Evolutionary conservation across 768 basidiomycete genomes (phyloP).

Genomic region (Wakefieldia striispora): DNA sequence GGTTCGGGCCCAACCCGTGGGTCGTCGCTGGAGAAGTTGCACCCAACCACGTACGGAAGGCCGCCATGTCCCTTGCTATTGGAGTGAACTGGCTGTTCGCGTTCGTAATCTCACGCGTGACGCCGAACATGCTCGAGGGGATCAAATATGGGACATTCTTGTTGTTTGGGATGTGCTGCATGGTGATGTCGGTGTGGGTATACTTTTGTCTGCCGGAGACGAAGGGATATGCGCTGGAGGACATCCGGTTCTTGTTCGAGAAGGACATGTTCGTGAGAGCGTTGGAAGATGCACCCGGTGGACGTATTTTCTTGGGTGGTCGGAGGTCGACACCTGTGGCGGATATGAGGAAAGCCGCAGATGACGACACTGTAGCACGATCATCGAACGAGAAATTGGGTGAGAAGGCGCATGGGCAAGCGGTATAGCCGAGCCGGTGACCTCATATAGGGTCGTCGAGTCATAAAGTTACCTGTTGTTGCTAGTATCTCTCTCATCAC

Average conservation of each 20-base stretch:
- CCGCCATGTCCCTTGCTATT: conserved; percentile 33
- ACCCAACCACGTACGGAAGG: conserved; percentile 38
- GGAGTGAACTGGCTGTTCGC: conserved; percentile 37
- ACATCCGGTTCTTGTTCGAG: conserved; percentile 38
- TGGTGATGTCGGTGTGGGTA: conserved; percentile 35
- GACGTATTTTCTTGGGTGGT: conserved; percentile 27
- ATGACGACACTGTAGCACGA: too few relatives aligned
- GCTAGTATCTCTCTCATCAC: too few relatives aligned
- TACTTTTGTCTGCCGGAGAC: conserved; percentile 43
- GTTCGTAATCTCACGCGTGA: conserved; percentile 37
- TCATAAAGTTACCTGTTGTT: too few relatives aligned
- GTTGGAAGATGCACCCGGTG: conserved; percentile 35
- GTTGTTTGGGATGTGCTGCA: conserved; percentile 31
- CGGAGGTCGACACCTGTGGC: conserved; percentile 28
- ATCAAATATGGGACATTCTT: conserved; percentile 34
- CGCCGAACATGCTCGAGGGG: conserved; percentile 35
- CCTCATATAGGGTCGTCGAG: background rate
- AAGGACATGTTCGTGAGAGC: conserved; percentile 33
- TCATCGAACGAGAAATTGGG: too few relatives aligned
- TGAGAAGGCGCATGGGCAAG: too few relatives aligned
- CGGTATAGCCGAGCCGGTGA: too few relatives aligned
- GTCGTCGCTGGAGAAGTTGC: conserved; percentile 35
- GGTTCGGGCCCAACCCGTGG: conserved; percentile 32
- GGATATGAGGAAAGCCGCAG: conserved; percentile 18
- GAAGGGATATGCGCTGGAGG: conserved; percentile 38